Conservation (phyloP, 2,329 filamentous ascomycete genomes). For the Aspergillus spinulosporus region DNA sequence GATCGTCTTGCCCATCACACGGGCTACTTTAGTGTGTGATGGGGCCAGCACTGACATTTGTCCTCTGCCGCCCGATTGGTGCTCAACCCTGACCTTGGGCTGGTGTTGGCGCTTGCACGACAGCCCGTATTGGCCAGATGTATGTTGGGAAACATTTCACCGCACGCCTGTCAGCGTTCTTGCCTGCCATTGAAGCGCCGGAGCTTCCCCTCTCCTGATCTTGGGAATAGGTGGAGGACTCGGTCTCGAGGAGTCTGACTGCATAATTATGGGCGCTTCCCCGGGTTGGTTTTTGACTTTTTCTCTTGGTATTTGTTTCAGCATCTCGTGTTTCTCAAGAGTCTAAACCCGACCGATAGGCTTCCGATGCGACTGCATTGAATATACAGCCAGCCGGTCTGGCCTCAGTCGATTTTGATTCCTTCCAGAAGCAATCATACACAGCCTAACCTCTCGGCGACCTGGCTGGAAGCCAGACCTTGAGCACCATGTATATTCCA, state of each 20-base stretch:
- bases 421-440: background rate
- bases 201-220: constrained; percentile 32
- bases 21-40: constrained; percentile 35
- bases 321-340: constrained; percentile 2
- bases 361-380: constrained; percentile 32
- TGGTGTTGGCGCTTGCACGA: constrained; percentile 36
- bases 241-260: constrained; percentile 16
- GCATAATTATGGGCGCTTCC: constrained; percentile 34
- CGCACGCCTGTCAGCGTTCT: constrained; percentile 19
- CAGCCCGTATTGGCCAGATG: constrained; percentile 39
- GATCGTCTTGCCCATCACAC: constrained; percentile 35
- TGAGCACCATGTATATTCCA: constrained; percentile 49
- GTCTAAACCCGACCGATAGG: constrained; percentile 12
- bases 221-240: constrained; percentile 22
- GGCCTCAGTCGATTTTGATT: constrained; percentile 25
- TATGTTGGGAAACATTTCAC: constrained; percentile 31
- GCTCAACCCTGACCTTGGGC: constrained; percentile 22
- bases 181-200: constrained; percentile 24
- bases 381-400: constrained; percentile 41
- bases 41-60: constrained; percentile 24
- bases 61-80: constrained; percentile 31
- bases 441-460: background rate
- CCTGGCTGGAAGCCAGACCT: background rate
- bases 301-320: constrained; percentile 17
- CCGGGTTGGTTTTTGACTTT: constrained; percentile 25